phyloP scores from a whole-genome alignment of 225 moss, liverwort and hornwort species.

The Polytrichum formosum region DNA sequence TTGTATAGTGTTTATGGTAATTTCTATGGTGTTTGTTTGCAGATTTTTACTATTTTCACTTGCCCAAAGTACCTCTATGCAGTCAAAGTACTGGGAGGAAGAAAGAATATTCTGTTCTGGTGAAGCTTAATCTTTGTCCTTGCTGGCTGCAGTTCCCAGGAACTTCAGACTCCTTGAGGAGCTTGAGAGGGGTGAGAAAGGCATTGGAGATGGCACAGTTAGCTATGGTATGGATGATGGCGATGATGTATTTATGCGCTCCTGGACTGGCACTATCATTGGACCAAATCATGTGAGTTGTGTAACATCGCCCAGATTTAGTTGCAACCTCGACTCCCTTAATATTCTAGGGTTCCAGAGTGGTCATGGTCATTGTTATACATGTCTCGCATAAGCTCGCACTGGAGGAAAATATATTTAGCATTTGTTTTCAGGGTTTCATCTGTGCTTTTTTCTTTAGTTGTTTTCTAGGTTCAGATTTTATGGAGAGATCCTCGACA shows the following conservation, averaged over 20 bases:
- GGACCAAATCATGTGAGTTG: conserved; percentile 92
- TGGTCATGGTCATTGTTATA: too few relatives aligned
- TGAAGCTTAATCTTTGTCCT: background rate
- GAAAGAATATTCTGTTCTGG: background rate
- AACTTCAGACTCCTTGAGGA: conserved; percentile 96
- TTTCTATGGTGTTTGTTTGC: background rate
- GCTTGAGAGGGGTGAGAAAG: conserved; percentile 97
- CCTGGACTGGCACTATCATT: conserved; percentile 97
- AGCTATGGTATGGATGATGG: conserved; percentile 99
- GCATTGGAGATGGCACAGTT: conserved; percentile 94
- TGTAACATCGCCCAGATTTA: background rate
- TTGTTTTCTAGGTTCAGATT: too few relatives aligned
- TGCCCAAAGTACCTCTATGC: background rate
- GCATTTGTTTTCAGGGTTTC: too few relatives aligned
- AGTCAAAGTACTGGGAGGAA: background rate
- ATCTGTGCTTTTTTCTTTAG: too few relatives aligned
- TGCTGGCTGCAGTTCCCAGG: conserved; percentile 71
- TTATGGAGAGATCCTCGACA: too few relatives aligned
- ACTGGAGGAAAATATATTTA: too few relatives aligned
- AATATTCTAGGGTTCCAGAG: too few relatives aligned
- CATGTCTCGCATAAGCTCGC: too few relatives aligned
- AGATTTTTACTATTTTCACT: background rate
- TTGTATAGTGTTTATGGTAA: background rate
- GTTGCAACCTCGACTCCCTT: too few relatives aligned
- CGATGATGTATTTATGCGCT: conserved; percentile 96